phyloP scores from a whole-genome alignment of 1,284 basidiomycete species.

The Exobasidium rhododendri region DNA sequence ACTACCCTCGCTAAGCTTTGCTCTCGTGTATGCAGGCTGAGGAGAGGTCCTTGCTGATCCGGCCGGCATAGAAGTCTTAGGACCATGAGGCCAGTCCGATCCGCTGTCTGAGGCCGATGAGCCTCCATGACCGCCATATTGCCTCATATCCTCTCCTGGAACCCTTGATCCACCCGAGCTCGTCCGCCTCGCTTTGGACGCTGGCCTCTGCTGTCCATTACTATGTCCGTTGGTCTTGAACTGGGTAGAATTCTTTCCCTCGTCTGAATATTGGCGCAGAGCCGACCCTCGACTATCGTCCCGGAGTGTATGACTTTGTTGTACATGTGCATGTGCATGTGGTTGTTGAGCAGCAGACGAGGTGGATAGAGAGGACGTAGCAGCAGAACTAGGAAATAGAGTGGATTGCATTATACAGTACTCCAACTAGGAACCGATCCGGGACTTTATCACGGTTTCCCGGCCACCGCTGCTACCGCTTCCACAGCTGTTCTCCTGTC shows the following conservation, averaged over 20 bases:
- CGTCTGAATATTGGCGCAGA: not conserved
- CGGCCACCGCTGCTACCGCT: not conserved
- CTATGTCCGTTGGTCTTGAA: not conserved
- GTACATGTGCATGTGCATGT: too few relatives aligned
- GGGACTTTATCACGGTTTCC: not conserved
- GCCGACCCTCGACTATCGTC: not conserved
- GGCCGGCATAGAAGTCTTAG: not conserved
- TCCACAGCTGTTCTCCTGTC: too few relatives aligned
- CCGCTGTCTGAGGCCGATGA: constrained; percentile 8
- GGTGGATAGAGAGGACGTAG: not conserved
- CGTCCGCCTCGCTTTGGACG: constrained; percentile 13
- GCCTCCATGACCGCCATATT: not conserved
- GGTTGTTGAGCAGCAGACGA: not conserved
- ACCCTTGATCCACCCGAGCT: constrained; percentile 17
- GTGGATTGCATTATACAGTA: not conserved
- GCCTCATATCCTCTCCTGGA: not conserved
- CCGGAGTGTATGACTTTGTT: not conserved
- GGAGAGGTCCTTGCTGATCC: too few relatives aligned
- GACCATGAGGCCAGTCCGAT: constrained; percentile 6
- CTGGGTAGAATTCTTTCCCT: not conserved
- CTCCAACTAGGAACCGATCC: too few relatives aligned
- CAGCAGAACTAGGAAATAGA: not conserved
- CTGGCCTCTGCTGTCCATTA: not conserved
- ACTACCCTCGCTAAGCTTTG: too few relatives aligned
- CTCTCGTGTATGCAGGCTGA: too few relatives aligned